Percentiles rank a stretch among this genome's conserved stretches.
Evolutionary conservation across 768 basidiomycete genomes (phyloP).

Genomic region (Pleurotus sapidus): DNA sequence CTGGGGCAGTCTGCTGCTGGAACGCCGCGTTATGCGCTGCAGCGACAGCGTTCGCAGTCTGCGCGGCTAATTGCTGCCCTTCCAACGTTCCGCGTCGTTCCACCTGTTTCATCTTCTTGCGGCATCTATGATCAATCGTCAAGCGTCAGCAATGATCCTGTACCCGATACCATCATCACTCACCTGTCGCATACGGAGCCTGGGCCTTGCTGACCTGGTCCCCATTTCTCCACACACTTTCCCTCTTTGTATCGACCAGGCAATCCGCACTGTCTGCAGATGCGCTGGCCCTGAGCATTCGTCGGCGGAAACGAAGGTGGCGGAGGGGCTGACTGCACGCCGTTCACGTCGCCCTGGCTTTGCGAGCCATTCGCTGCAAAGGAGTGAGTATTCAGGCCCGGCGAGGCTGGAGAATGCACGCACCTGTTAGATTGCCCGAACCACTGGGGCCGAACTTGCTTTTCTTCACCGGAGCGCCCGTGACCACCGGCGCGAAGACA

Average conservation of each 20-base stretch:
- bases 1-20: slow-evolving; percentile 3
- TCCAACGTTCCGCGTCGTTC: slow-evolving; percentile 72
- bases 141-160: not conserved
- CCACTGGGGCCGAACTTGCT: slow-evolving; percentile 37
- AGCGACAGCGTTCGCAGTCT: slow-evolving; percentile 12
- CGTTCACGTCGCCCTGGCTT: not conserved
- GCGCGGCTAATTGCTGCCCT: slow-evolving; percentile 23
- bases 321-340: slow-evolving; percentile 14
- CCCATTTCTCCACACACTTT: slow-evolving; percentile 88
- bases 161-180: slow-evolving; percentile 16
- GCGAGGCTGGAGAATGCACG: too few species aligned
- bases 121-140: slow-evolving; percentile 42
- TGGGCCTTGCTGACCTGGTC: slow-evolving; percentile 79
- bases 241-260: slow-evolving; percentile 79
- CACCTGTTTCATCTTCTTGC: slow-evolving; percentile 85
- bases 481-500: slow-evolving; percentile 71
- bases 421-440: not conserved
- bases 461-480: slow-evolving; percentile 71
- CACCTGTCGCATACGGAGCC: slow-evolving; percentile 82
- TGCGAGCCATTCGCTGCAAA: too few species aligned
- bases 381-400: too few species aligned
- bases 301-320: slow-evolving; percentile 36
- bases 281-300: slow-evolving; percentile 67
- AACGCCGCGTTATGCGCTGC: slow-evolving; percentile 10
- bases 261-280: slow-evolving; percentile 73